Evolutionary conservation across 164 flowering plant species (phyloP), one percentile per base, ranked within the genome.

Genomic region (Chloranthus sessilifolius): DNA sequence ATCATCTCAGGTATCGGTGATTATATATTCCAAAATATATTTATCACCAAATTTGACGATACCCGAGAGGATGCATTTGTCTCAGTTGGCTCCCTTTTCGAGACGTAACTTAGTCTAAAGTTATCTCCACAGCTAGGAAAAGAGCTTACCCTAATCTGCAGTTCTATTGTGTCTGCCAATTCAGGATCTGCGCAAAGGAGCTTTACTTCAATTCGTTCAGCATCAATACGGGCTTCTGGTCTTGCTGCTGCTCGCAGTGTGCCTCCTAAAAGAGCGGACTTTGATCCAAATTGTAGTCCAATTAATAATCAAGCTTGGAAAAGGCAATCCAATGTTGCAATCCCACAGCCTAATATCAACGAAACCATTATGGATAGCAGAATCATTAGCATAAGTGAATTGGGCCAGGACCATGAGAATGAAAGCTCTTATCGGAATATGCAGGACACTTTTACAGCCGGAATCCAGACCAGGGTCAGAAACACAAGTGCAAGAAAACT

Each of bases 401-500:
- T 2, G 7, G 27, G 38, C 61, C 62, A 50, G 53, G 59, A 41
- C 8, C 30, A 44, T n/a, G 25, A 11, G 16, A 30, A 15, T 48
- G 53, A 8, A 46, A 43, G 11, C 22, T 33, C 19, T 42, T 33
- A 33, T 41, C 47, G 14, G 49, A 56, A 49, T 61, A 60, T 29
- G 55, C 35, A 20, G 63, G 40, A 39, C 16, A n/a, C n/a, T n/a
- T n/a, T n/a, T n/a, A n/a, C n/a, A n/a, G n/a, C n/a, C n/a, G n/a
- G n/a, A n/a, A n/a, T 58, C 50, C 64, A 52, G 50, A 38, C 47
- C 6, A 24, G 9, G 26, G 21, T 35, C 62, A 66, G 63, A 38
- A 42, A 64, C 40, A 59, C 71, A 45, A 52, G 77, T n/a, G 91
- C 45, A 19, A 77, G 90, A 65, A 74, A 71, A 54, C 86, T 90